Base-by-base conservation (phyloP, 345 rosid species). In the Citrus sp. region DNA sequence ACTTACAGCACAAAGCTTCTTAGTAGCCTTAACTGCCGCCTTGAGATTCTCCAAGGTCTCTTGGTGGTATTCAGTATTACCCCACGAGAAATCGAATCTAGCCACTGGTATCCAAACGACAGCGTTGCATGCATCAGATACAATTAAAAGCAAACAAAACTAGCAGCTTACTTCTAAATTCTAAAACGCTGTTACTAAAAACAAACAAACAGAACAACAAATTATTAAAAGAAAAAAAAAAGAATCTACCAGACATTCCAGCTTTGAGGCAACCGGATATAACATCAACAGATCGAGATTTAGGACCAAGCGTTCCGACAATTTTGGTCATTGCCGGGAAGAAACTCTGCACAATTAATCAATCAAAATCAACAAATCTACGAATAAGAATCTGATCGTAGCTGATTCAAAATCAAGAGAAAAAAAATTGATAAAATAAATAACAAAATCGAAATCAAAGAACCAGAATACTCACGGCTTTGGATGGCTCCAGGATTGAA, bases 311-410 rank as follows among this genome's bases (percentile, higher is more conserved):
- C 60, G 98, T 95, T 62, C 99, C 99, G 38, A 95, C 96, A 77
- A 93, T 92, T 91, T 95, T 95, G 61, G 98, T 93, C 98, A 92
- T 86, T 67, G 99, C 99, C 14, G 98, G 95, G 51, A 93, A 95
- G 88, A 92, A 95, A 82, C 86, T 91, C 99, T 95, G 91, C 65
- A 70, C 9, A 46, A 21, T 77, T 38, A 62, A 54, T 22, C 49
- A 38, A 70, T 54, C 8, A 54, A 37, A 35, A 9, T 38, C 19
- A 67, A 12, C 64, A 27, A 58, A 32, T 58, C 64, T 18, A 61
- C 37, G 8, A 59, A 54, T 54, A 54, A 16, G 7, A 54, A 54
- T 54, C 58, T 54, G 58, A 54, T 54, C 58, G 40, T 2, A 27
- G 30, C 40, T 40, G 46, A 79, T 75, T 64, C 49, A 58, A 63